phyloP scores from a whole-genome alignment of 345 rosid genomes.

The Ceriops decandra region DNA sequence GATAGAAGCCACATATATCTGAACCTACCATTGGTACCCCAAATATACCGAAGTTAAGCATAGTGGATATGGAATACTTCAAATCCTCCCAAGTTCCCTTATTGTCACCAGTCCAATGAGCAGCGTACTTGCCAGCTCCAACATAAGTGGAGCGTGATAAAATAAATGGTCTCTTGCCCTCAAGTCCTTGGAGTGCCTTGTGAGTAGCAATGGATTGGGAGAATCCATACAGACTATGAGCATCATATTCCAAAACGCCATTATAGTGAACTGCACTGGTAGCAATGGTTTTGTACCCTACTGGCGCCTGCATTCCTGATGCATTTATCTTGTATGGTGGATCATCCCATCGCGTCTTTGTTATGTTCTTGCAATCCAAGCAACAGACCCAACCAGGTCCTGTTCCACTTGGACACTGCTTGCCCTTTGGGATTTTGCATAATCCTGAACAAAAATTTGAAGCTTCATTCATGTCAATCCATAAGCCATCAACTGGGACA shows the following conservation, averaged over 20 bases:
- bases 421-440: slow-evolving; percentile 65
- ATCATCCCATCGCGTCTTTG: slow-evolving; percentile 80
- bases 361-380: slow-evolving; percentile 95
- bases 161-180: slow-evolving; percentile 91
- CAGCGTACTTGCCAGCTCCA: slow-evolving; percentile 86
- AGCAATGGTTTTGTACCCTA: slow-evolving; percentile 92
- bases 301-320: slow-evolving; percentile 59
- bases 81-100: slow-evolving; percentile 90
- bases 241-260: slow-evolving; percentile 86
- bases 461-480: slow-evolving; percentile 98
- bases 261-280: slow-evolving; percentile 92
- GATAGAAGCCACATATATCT: slow-evolving; percentile 94
- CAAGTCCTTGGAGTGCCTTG: slow-evolving; percentile 62
- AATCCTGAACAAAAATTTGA: slow-evolving; percentile 84
- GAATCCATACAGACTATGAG: slow-evolving; percentile 90
- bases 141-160: slow-evolving; percentile 79
- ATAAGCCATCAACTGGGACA: slow-evolving; percentile 83
- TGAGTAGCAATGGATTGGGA: slow-evolving; percentile 87
- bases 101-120: slow-evolving; percentile 98
- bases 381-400: slow-evolving; percentile 98
- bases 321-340: slow-evolving; percentile 98
- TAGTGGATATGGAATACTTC: slow-evolving; percentile 77
- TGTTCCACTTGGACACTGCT: slow-evolving; percentile 63
- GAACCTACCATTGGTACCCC: slow-evolving; percentile 98
- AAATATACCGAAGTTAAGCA: slow-evolving; percentile 88